These are phyloP conservation scores for Brassica rapa DNA, from an alignment of 345 rosid species.

Conservation along the genomic window DNA sequence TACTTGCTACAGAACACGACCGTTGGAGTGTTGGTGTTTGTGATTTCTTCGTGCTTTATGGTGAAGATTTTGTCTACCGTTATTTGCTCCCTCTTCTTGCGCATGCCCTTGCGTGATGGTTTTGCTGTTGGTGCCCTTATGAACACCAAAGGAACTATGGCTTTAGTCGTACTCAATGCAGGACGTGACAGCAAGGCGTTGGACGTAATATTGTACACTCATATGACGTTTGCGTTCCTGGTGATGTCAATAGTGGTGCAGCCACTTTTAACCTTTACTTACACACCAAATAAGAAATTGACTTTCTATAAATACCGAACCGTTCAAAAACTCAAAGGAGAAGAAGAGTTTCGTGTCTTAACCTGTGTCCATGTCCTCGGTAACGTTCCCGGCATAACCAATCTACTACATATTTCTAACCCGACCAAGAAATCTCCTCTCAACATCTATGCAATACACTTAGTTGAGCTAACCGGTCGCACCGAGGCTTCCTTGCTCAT, in stretches of 20 bases:
- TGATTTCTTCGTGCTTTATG: conserved; percentile 21
- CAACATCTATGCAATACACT: conserved; percentile 48
- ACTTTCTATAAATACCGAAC: conserved; percentile 45
- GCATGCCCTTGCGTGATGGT: conserved; percentile 44
- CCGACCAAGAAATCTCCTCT: conserved; percentile 48
- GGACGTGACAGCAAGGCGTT: conserved; percentile 50
- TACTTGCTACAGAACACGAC: not conserved
- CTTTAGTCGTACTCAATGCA: conserved; percentile 50
- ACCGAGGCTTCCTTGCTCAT: conserved; percentile 59
- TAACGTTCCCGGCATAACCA: conserved; percentile 44
- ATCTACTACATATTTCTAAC: conserved; percentile 49
- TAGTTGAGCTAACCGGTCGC: conserved; percentile 57
- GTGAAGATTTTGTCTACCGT: conserved; percentile 52
- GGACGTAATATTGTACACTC: conserved; percentile 44
- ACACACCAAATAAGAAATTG: conserved; percentile 37
- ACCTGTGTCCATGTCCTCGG: conserved; percentile 43
- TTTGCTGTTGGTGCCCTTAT: conserved; percentile 55
- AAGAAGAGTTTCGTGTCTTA: conserved; percentile 46
- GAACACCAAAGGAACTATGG: conserved; percentile 71
- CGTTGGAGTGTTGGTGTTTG: not conserved
- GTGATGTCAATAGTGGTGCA: conserved; percentile 50
- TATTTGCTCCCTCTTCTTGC: conserved; percentile 33
- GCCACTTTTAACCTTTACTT: conserved; percentile 40
- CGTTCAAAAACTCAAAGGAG: conserved; percentile 40
- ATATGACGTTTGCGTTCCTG: conserved; percentile 42